Evolutionary conservation across 164 flowering plant species (phyloP), one percentile per base, ranked within the genome.

Genomic region (Magnolia changhungtana): DNA sequence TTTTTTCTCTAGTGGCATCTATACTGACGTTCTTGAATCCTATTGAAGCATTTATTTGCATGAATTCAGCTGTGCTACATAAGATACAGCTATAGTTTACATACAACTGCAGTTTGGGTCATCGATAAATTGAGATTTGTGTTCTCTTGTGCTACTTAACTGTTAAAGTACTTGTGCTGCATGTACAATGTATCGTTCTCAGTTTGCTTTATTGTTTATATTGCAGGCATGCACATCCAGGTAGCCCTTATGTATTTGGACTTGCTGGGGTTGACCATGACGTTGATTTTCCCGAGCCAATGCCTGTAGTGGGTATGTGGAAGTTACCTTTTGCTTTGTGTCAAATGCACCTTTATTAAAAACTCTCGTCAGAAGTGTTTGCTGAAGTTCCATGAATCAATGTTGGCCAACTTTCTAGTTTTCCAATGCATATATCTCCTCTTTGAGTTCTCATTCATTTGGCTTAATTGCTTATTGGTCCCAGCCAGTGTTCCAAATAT

Each of bases 191-290:
- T 65, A 20, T 65, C 4, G 20, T 65, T 5, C 68, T 27, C 29
- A 27, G 29, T 27, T 8, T 14, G 21, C 68, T 21, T 63, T 66
- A 59, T 50, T 72, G 58, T 68, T 4, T 24, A 8, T 74, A 14
- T 71, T 37, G 9, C 87, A 96, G 99, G 85, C 99, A 96, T 86
- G 99, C 99, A 81, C 97, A 92, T 88, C 99, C 99, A 23, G 99
- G 98, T 10, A 92, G 91, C 83, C 99, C 99, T 5, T 96, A 96
- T 83, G 96, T 96, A n/a, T 90, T 86, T 90, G 99, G 99, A 77
- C 98, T 92, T 78, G 96, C 91, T 80, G 98, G 90, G 61, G 89
- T 82, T 80, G 93, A 94, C 76, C 91, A 87, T 80, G 97, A 96
- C 83, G 90, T 96, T 75, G 99, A 94, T 63, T 96, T 96, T 82